Evolutionary conservation across 208 protist species (phyloP).

Genomic region (Strigomonas oncopelti): DNA sequence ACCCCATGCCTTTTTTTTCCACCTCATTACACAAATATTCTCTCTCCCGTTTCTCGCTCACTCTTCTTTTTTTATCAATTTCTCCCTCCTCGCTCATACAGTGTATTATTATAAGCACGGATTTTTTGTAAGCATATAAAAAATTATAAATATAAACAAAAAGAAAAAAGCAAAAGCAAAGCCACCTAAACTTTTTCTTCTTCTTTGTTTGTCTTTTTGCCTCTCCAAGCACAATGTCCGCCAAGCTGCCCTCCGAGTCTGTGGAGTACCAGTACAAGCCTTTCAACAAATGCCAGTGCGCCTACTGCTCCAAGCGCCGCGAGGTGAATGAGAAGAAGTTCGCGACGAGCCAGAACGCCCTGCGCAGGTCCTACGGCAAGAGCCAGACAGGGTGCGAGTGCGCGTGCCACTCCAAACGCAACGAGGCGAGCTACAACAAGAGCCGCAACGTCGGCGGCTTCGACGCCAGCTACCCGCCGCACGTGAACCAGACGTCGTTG

Average conservation of each 20-base stretch:
- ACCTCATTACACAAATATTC: no score
- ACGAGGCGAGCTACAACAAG: conserved; percentile 24
- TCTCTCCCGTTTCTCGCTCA: background rate
- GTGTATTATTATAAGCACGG: background rate
- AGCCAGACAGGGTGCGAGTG: background rate
- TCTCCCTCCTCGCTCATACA: no score
- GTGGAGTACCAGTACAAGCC: conserved; percentile 68
- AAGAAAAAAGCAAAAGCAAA: no score
- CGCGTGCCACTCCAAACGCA: conserved; percentile 16
- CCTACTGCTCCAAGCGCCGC: conserved; percentile 82
- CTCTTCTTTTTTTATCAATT: no score
- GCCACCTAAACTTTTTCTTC: background rate
- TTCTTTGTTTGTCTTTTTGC: background rate
- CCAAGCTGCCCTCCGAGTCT: conserved; percentile 50
- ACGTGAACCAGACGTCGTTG: conserved; percentile 78
- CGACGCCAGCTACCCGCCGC: conserved; percentile 66
- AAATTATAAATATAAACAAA: no score
- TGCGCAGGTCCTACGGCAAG: conserved; percentile 22
- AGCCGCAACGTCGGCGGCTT: conserved; percentile 31
- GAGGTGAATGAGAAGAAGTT: conserved; percentile 76
- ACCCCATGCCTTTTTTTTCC: background rate
- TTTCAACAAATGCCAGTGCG: conserved; percentile 76
- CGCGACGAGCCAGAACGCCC: conserved; percentile 38
- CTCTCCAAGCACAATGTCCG: conserved; percentile 43
- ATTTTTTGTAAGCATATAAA: conserved; percentile 5